Conservation (phyloP, 2,329 filamentous ascomycete species). For the Phyllosticta citriasiana region DNA sequence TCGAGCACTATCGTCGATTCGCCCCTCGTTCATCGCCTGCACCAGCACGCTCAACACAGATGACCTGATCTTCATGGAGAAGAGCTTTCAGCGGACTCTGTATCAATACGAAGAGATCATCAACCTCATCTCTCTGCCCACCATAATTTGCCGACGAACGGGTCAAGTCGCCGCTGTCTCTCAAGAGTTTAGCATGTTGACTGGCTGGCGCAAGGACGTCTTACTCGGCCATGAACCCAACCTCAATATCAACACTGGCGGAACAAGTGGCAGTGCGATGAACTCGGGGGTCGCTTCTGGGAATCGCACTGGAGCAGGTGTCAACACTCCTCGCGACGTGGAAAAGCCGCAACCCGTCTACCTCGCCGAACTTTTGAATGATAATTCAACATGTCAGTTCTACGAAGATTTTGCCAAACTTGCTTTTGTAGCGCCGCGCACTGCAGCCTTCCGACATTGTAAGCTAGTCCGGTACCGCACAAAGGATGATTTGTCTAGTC, state of each 20-base stretch:
- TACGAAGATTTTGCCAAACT: constrained; percentile 92
- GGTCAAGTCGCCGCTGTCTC: constrained; percentile 93
- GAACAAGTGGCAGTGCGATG: constrained; percentile 29
- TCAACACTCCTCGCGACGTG: constrained; percentile 35
- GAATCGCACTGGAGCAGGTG: constrained; percentile 26
- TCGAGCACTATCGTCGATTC: constrained; percentile 77
- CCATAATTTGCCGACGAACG: constrained; percentile 81
- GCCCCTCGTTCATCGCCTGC: constrained; percentile 86
- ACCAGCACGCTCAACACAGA: constrained; percentile 79
- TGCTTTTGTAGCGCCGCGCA: constrained; percentile 83
- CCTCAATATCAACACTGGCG: constrained; percentile 70
- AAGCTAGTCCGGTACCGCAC: constrained; percentile 78
- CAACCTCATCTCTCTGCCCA: constrained; percentile 77
- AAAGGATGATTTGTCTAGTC: constrained; percentile 26
- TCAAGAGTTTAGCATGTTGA: constrained; percentile 93
- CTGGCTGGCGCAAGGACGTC: constrained; percentile 86
- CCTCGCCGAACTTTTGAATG: constrained; percentile 83
- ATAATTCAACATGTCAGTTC: constrained; percentile 86
- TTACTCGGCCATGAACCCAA: constrained; percentile 81
- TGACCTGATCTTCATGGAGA: constrained; percentile 95
- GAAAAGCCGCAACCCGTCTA: constrained; percentile 64
- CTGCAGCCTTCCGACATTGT: constrained; percentile 72
- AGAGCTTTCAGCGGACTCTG: constrained; percentile 85
- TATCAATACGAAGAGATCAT: constrained; percentile 91
- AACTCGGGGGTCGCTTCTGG: constrained; percentile 31